Percentiles rank a stretch among this genome's conserved stretches.
Conservation (phyloP, 768 basidiomycete species). For the Strobilomyces confusus region DNA sequence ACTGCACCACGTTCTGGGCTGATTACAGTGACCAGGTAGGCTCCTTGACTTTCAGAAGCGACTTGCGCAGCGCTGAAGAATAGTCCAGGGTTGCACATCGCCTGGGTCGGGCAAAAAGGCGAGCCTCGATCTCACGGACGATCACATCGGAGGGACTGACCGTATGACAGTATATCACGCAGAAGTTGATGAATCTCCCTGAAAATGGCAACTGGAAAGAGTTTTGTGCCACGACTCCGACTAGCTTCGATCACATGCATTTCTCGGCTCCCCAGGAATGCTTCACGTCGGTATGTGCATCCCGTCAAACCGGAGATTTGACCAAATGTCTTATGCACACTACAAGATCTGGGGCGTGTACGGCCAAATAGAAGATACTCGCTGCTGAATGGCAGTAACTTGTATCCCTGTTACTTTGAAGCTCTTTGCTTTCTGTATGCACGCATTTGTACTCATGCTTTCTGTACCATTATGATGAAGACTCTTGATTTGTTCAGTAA, state of each 20-base stretch:
- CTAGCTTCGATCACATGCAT: slow-evolving; percentile 15
- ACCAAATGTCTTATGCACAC: neutral
- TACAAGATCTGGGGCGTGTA: slow-evolving; percentile 17
- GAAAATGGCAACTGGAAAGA: slow-evolving; percentile 25
- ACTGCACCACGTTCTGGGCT: slow-evolving; percentile 26
- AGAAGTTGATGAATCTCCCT: slow-evolving; percentile 27
- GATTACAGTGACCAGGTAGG: slow-evolving; percentile 24
- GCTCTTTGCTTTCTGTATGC: neutral
- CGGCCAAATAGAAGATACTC: slow-evolving; percentile 21
- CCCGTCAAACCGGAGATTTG: neutral
- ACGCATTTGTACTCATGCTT: too few relatives aligned
- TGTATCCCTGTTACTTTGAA: neutral
- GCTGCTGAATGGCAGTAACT: slow-evolving; percentile 20
- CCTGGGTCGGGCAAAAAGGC: slow-evolving; percentile 22
- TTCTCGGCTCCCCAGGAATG: slow-evolving; percentile 22
- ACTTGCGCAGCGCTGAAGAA: neutral
- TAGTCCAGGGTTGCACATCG: slow-evolving; percentile 21
- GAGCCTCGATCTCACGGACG: neutral
- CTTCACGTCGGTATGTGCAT: slow-evolving; percentile 9
- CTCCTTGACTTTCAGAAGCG: neutral
- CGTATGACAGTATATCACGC: slow-evolving; percentile 20
- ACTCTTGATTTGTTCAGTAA: too few relatives aligned
- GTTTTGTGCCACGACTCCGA: slow-evolving; percentile 35
- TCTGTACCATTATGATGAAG: neutral
- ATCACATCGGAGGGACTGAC: neutral